Evolutionary conservation across 2,329 filamentous ascomycete genomes (phyloP).

Genomic region (Xylaria sp.): DNA sequence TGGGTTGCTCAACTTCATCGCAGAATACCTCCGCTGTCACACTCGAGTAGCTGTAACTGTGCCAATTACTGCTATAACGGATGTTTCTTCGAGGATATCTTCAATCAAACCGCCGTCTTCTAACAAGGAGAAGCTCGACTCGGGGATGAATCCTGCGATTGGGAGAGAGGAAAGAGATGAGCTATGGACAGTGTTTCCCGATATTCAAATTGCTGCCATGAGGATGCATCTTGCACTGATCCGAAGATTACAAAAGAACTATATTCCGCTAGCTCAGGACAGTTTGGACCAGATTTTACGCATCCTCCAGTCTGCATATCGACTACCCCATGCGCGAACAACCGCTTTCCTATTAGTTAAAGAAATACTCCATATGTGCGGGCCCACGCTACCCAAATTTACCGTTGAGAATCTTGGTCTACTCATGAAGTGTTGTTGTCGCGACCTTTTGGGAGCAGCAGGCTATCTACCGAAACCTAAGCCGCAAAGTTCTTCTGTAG

Average conservation of each 20-base stretch:
- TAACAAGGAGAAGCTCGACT: slow-evolving; percentile 58
- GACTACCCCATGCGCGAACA: slow-evolving; percentile 65
- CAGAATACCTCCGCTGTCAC: slow-evolving; percentile 69
- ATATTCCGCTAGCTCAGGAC: slow-evolving; percentile 70
- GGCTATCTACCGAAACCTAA: slow-evolving; percentile 60
- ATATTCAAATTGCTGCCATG: slow-evolving; percentile 78
- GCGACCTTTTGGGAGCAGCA: slow-evolving; percentile 72
- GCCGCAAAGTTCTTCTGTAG: slow-evolving; percentile 43
- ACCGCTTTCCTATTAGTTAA: slow-evolving; percentile 70
- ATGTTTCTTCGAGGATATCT: slow-evolving; percentile 76
- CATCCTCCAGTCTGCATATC: slow-evolving; percentile 71
- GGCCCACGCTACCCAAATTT: slow-evolving; percentile 73
- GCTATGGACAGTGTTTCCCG: slow-evolving; percentile 78
- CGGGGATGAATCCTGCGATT: slow-evolving; percentile 75
- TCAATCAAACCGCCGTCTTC: slow-evolving; percentile 68
- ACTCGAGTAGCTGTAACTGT: slow-evolving; percentile 75
- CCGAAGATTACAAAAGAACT: slow-evolving; percentile 66
- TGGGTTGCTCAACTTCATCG: slow-evolving; percentile 73
- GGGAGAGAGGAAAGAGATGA: slow-evolving; percentile 84
- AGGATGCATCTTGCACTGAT: slow-evolving; percentile 68
- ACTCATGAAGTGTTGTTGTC: slow-evolving; percentile 76
- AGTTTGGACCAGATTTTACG: slow-evolving; percentile 78
- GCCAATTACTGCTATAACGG: slow-evolving; percentile 74
- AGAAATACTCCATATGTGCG: slow-evolving; percentile 69
- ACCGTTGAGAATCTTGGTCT: slow-evolving; percentile 71